Base-by-base conservation (phyloP, 345 rosid genomes). In the Syzygium aqueum region DNA sequence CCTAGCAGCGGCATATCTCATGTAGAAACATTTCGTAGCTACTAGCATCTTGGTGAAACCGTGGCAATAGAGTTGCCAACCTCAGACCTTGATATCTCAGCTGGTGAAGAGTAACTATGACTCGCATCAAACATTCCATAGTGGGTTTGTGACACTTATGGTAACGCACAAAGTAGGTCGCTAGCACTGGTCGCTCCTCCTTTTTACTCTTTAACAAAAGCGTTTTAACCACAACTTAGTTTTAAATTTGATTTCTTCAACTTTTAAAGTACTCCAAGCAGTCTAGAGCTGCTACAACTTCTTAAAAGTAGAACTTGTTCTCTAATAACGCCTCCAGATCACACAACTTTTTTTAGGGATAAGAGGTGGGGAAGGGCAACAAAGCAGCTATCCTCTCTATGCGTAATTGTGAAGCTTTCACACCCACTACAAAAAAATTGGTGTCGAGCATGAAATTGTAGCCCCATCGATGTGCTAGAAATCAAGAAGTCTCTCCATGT, bases 51-150 rank as follows among this genome's bases (percentile, higher is more conserved):
- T 73, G 25, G 49, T 73, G 80, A 67, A 33, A 13, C 12, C 6
- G 0, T 2, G 13, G 46, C 9, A 7, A 33, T 0, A 0, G 22
- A 33, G 23, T 22, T 2, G 0, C 40, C 80, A 37, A 33, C 37
- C 46, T 73, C 1, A 2, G 11, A 33, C 14, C 1, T 33, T 73
- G 5, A 73, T 3, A 0, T 33, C 25, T 6, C 2, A 0, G 5
- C 7, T 19, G 7, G 7, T 73, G 7, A 73, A 0, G 8, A 73
- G 11, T 73, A 37, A 73, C 11, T 37, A 19, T 33, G 14, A 37
- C 27, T 37, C 73, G 6, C 37, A 73, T 5, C 27, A 73, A 73
- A 73, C 2, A 33, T 73, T 73, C 1, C 9, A 0, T 9, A 33
- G 6, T 37, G 8, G 49, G 49, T 73, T 73, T 10, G 49, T 0